Evolutionary conservation across 106 monocot species (phyloP).

Genomic region (Agapanthus africanus): DNA sequence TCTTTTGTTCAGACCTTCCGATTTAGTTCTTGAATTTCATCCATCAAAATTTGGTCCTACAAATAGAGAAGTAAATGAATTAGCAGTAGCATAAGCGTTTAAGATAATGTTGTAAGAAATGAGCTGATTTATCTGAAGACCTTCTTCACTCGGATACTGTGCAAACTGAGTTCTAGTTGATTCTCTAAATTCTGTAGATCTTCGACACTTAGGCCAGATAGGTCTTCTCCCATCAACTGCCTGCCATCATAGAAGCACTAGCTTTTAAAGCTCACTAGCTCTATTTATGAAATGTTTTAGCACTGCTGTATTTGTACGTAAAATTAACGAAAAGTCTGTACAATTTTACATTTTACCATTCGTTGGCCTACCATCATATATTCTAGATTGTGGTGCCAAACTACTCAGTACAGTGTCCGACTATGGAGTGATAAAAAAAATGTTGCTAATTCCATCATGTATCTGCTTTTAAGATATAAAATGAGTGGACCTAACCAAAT

Average conservation of each 20-base stretch:
- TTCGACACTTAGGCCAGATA: conserved; percentile 4
- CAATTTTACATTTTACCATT: too few species aligned
- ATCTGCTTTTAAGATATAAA: too few species aligned
- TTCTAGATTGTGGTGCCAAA: too few species aligned
- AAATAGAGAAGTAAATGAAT: conserved; percentile 1
- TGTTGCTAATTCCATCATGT: too few species aligned
- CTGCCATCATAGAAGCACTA: conserved; percentile 7
- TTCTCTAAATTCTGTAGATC: conserved; percentile 20
- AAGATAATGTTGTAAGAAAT: background rate
- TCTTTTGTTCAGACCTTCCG: background rate
- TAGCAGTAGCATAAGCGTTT: background rate
- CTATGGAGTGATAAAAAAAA: too few species aligned
- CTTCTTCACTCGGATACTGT: conserved; percentile 13
- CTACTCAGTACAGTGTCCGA: too few species aligned
- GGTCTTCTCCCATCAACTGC: conserved; percentile 20
- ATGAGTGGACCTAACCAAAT: too few species aligned
- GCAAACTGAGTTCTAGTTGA: conserved; percentile 16
- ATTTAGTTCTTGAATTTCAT: conserved; percentile 21
- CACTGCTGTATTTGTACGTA: too few species aligned
- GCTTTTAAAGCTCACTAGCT: background rate
- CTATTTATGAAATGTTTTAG: too few species aligned
- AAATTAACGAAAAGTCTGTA: too few species aligned
- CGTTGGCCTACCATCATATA: too few species aligned
- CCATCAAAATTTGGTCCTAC: conserved; percentile 21
- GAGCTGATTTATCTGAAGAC: background rate